phyloP scores from a whole-genome alignment of 345 rosid genomes.

The Kandelia obovata region DNA sequence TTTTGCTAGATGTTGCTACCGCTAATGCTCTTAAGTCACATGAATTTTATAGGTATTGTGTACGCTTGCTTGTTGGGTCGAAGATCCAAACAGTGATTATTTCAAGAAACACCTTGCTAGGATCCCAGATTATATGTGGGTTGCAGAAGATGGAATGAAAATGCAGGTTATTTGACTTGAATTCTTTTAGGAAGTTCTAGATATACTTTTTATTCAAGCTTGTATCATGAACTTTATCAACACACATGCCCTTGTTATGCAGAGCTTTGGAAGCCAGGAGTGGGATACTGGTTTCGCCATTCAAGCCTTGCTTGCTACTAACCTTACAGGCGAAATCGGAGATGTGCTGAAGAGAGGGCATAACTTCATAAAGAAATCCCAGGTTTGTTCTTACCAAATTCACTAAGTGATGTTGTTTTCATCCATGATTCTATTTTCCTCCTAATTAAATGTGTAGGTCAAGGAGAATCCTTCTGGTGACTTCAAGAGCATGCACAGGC shows the following conservation, averaged over 20 bases:
- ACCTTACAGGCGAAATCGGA: slow-evolving; percentile 33
- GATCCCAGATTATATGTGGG: slow-evolving; percentile 53
- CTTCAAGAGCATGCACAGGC: slow-evolving; percentile 34
- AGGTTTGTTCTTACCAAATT: slow-evolving; percentile 27
- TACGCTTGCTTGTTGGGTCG: slow-evolving; percentile 70
- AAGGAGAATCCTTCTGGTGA: slow-evolving; percentile 43
- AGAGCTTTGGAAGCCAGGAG: slow-evolving; percentile 58
- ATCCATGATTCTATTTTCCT: background rate
- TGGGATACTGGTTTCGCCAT: slow-evolving; percentile 54
- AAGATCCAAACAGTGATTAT: slow-evolving; percentile 51
- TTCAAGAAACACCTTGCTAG: slow-evolving; percentile 60
- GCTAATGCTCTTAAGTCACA: background rate
- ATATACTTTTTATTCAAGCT: background rate
- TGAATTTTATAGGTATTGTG: slow-evolving; percentile 33
- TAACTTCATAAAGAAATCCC: slow-evolving; percentile 45
- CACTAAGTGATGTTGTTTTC: too few relatives aligned
- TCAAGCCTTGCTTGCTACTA: slow-evolving; percentile 44
- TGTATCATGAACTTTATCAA: background rate
- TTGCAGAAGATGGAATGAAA: slow-evolving; percentile 69
- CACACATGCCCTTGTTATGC: background rate
- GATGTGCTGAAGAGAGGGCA: slow-evolving; percentile 32
- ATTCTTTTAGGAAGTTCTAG: background rate
- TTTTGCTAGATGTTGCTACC: background rate
- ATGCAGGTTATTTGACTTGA: slow-evolving; percentile 38
- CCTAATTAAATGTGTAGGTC: slow-evolving; percentile 19